Conservation (phyloP, 2,329 filamentous ascomycete genomes). For the Arthrobotrys iridis region DNA sequence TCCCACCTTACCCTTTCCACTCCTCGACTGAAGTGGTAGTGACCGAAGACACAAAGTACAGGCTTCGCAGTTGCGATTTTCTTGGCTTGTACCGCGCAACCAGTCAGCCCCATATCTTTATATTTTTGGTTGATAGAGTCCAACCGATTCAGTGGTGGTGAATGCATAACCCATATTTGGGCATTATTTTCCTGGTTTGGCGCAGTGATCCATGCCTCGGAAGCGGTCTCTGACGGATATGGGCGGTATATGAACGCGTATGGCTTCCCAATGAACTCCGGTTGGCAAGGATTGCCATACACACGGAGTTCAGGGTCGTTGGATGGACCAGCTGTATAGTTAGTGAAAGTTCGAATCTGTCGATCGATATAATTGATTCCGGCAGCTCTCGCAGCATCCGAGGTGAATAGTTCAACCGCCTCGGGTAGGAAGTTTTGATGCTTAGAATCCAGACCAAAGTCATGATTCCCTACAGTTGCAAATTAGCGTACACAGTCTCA, state of each 20-base stretch:
- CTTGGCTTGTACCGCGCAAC: slow-evolving; percentile 20
- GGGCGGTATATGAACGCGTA: slow-evolving; percentile 44
- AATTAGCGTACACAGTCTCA: neutral
- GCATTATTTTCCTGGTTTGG: slow-evolving; percentile 18
- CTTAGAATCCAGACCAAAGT: slow-evolving; percentile 34
- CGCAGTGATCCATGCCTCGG: slow-evolving; percentile 23
- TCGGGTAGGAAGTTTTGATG: slow-evolving; percentile 24
- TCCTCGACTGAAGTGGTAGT: slow-evolving; percentile 46
- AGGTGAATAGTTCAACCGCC: slow-evolving; percentile 30
- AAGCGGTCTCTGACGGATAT: slow-evolving; percentile 14
- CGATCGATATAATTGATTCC: slow-evolving; percentile 28
- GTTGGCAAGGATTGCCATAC: slow-evolving; percentile 44
- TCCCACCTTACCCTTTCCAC: slow-evolving; percentile 41
- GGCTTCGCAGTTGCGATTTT: slow-evolving; percentile 35
- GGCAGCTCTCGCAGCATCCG: slow-evolving; percentile 8
- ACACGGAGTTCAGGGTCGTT: slow-evolving; percentile 18
- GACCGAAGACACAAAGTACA: slow-evolving; percentile 43
- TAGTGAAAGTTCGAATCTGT: slow-evolving; percentile 1
- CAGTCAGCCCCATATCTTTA: slow-evolving; percentile 9
- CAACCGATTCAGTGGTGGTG: slow-evolving; percentile 20
- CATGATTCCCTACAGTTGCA: slow-evolving; percentile 47
- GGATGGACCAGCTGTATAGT: neutral
- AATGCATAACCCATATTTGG: slow-evolving; percentile 45
- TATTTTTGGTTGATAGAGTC: slow-evolving; percentile 22
- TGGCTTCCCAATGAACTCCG: slow-evolving; percentile 41